Percentiles rank a stretch among this genome's conserved stretches.
These are phyloP conservation scores for Trichoderma citrinoviride DNA, from an alignment of 2,329 filamentous ascomycete species.

Conservation along the genomic window DNA sequence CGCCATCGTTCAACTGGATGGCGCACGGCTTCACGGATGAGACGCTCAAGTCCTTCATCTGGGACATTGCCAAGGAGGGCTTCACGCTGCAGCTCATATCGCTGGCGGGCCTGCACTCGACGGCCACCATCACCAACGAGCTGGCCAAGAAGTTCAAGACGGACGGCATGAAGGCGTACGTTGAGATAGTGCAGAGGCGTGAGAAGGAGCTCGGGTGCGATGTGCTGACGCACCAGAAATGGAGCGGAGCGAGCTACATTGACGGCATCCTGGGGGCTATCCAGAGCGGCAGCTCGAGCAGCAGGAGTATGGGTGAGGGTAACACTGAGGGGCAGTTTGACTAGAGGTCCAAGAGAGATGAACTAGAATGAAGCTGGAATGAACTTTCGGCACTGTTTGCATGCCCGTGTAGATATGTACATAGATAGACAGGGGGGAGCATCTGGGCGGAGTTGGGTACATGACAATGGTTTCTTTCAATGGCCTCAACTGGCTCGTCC, in stretches of 20 bases:
- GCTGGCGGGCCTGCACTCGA: slow-evolving; percentile 64
- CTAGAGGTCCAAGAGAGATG: slow-evolving; percentile 26
- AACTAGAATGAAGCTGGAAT: background rate
- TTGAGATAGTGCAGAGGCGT: slow-evolving; percentile 82
- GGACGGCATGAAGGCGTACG: slow-evolving; percentile 95
- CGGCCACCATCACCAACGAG: slow-evolving; percentile 65
- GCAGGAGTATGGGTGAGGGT: slow-evolving; percentile 90
- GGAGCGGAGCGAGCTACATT: slow-evolving; percentile 68
- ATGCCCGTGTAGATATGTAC: slow-evolving; percentile 3
- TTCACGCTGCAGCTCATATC: slow-evolving; percentile 69
- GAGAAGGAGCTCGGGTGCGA: slow-evolving; percentile 92
- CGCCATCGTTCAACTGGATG: slow-evolving; percentile 98
- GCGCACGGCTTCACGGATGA: slow-evolving; percentile 83
- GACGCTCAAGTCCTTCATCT: slow-evolving; percentile 86
- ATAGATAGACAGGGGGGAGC: background rate
- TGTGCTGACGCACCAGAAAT: slow-evolving; percentile 93
- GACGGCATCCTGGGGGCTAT: slow-evolving; percentile 88
- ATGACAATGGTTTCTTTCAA: too few relatives aligned
- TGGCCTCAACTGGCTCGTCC: too few relatives aligned
- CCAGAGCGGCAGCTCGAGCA: slow-evolving; percentile 85
- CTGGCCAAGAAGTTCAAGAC: slow-evolving; percentile 79
- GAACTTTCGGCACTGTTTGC: background rate
- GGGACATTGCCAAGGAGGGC: slow-evolving; percentile 90
- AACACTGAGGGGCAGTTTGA: slow-evolving; percentile 77
- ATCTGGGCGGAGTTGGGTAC: slow-evolving; percentile 16